These are phyloP conservation scores for Colletotrichum eremochloae DNA, from an alignment of 2,329 filamentous ascomycete species.

Conservation along the genomic window DNA sequence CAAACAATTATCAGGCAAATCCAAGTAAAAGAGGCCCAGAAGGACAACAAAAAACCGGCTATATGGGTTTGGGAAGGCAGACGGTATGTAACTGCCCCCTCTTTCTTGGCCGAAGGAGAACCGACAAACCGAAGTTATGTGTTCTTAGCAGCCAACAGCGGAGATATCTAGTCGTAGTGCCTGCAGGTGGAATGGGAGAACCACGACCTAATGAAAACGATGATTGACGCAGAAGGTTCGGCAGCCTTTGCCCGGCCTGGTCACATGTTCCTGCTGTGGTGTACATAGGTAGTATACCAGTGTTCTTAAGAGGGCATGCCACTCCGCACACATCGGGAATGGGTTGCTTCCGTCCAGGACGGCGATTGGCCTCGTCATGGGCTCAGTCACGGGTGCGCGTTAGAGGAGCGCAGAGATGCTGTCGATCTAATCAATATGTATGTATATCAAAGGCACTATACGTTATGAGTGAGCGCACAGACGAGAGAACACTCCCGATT, in stretches of 20 bases:
- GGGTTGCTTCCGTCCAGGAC: neutral
- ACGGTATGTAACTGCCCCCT: neutral
- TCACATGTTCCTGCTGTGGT: too few species aligned
- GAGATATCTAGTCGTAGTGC: neutral
- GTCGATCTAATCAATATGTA: neutral
- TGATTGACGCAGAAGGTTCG: neutral
- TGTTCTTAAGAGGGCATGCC: neutral
- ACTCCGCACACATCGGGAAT: neutral
- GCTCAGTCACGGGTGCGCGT: neutral
- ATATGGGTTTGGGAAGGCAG: neutral
- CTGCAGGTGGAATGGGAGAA: neutral
- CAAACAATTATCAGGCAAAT: neutral
- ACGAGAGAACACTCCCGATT: neutral
- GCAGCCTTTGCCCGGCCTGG: too few species aligned
- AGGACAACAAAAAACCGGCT: neutral
- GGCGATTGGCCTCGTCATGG: neutral
- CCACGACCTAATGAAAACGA: neutral
- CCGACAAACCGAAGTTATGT: too few species aligned
- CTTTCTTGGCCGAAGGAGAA: neutral
- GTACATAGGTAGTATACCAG: too few species aligned
- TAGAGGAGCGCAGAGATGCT: neutral
- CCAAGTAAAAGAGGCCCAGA: neutral
- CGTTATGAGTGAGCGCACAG: too few species aligned
- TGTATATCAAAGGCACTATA: too few species aligned
- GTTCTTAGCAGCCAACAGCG: neutral